Evolutionary conservation across 225 moss, liverwort and hornwort genomes (phyloP).

Genomic region (Marchantia paleacea): DNA sequence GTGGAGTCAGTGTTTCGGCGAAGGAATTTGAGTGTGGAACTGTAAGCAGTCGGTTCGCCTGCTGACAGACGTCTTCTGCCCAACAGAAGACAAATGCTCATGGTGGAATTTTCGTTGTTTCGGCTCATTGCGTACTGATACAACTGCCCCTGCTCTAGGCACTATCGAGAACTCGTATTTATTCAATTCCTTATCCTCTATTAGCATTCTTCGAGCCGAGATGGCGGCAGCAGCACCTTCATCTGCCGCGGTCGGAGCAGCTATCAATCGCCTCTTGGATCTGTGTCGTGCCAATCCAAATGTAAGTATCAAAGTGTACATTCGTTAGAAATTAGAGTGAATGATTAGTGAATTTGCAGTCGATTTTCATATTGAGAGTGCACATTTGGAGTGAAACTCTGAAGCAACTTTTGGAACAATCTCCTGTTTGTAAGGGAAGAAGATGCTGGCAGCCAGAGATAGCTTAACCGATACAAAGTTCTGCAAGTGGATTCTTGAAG

Average conservation of each 20-base stretch:
- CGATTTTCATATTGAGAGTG: neutral
- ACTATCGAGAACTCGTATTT: neutral
- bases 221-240: slow-evolving; percentile 25
- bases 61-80: neutral
- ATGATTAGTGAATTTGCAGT: neutral
- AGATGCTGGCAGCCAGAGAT: neutral
- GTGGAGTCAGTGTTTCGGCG: neutral
- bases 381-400: neutral
- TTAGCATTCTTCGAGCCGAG: neutral
- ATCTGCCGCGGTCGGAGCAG: slow-evolving; percentile 27
- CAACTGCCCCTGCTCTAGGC: neutral
- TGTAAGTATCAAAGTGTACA: slow-evolving; percentile 30
- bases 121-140: neutral
- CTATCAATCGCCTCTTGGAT: slow-evolving; percentile 58
- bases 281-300: slow-evolving; percentile 72
- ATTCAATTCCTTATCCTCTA: neutral
- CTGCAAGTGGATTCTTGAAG: neutral
- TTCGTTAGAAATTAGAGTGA: neutral
- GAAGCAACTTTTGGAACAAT: neutral
- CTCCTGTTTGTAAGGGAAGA: neutral
- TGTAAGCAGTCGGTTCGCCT: neutral
- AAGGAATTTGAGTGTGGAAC: neutral
- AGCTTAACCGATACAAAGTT: neutral
- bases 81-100: neutral
- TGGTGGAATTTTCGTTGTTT: neutral